Percentiles rank a stretch among this genome's conserved stretches.
These are phyloP conservation scores for Phaeophleospora eucalypticola DNA, from an alignment of 2,329 filamentous ascomycete species.

Conservation along the genomic window DNA sequence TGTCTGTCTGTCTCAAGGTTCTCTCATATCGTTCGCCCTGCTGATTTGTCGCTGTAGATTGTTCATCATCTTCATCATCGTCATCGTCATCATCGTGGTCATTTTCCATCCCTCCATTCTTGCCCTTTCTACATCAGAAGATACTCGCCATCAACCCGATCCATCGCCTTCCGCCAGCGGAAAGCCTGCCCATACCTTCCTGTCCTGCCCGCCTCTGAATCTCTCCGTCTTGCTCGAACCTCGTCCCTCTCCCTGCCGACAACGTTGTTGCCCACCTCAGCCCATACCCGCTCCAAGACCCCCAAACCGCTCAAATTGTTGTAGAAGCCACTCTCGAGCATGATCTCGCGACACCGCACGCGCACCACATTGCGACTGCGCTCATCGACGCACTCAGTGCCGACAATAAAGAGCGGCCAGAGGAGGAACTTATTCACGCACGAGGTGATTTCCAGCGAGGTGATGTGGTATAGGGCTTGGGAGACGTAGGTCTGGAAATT, in stretches of 20 bases:
- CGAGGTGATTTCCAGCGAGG: conserved; percentile 67
- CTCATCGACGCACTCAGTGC: conserved; percentile 81
- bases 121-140: conserved; percentile 51
- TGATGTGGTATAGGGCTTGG: conserved; percentile 78
- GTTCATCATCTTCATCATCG: too few species aligned
- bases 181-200: conserved; percentile 39
- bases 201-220: conserved; percentile 23
- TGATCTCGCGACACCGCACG: conserved; percentile 77
- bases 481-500: conserved; percentile 81
- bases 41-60: too few species aligned
- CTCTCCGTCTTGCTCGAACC: conserved; percentile 25
- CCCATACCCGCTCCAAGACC: conserved; percentile 81
- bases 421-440: conserved; percentile 82
- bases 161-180: conserved; percentile 50
- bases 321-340: conserved; percentile 84
- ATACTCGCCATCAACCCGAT: conserved; percentile 49
- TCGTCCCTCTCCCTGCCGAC: conserved; percentile 24
- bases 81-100: too few species aligned
- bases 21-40: too few species aligned
- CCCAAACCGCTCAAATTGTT: conserved; percentile 86
- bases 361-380: conserved; percentile 75
- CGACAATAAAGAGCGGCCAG: conserved; percentile 88
- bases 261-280: conserved; percentile 27
- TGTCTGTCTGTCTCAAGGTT: too few species aligned
- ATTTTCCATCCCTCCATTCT: too few species aligned